phyloP scores from a whole-genome alignment of 805 yeast species.

The Sungouiozyma intestinalis region DNA sequence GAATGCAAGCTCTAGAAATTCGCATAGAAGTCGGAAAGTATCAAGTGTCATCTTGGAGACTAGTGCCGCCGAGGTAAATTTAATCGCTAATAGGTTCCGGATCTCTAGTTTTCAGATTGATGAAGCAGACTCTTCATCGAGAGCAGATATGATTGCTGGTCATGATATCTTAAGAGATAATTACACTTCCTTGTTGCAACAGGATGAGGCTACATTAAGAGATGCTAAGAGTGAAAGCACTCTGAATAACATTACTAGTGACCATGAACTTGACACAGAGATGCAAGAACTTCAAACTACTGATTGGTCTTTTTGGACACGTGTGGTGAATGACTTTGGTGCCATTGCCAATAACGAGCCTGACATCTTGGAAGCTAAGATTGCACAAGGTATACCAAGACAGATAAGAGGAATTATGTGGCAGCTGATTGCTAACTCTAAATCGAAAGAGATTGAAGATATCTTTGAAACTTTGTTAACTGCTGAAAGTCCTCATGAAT shows the following conservation, averaged over 20 bases:
- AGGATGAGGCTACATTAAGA: slow-evolving; percentile 10
- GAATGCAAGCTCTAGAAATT: neutral
- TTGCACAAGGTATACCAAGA: slow-evolving; percentile 71
- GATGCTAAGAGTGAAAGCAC: slow-evolving; percentile 4
- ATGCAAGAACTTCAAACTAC: slow-evolving; percentile 32
- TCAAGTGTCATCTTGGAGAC: slow-evolving; percentile 6
- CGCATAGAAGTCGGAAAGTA: slow-evolving; percentile 4
- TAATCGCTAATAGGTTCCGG: slow-evolving; percentile 49
- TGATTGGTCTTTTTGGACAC: slow-evolving; percentile 86
- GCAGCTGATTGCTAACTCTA: slow-evolving; percentile 80
- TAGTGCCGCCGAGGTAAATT: slow-evolving; percentile 38
- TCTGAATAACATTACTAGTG: slow-evolving; percentile 1
- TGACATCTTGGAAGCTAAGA: slow-evolving; percentile 45
- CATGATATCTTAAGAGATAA: slow-evolving; percentile 33
- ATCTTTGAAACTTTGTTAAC: slow-evolving; percentile 34
- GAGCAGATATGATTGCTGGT: slow-evolving; percentile 42
- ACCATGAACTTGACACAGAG: slow-evolving; percentile 21
- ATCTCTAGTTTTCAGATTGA: slow-evolving; percentile 44
- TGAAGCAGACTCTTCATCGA: slow-evolving; percentile 40
- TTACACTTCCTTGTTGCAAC: slow-evolving; percentile 16
- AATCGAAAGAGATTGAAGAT: slow-evolving; percentile 39
- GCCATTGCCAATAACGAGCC: slow-evolving; percentile 53
- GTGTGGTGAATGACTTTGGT: slow-evolving; percentile 69
- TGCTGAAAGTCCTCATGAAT: slow-evolving; percentile 54
- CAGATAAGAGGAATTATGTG: slow-evolving; percentile 84